Base-by-base conservation (phyloP, 2,329 filamentous ascomycete species). In the Fulvia fulva region DNA sequence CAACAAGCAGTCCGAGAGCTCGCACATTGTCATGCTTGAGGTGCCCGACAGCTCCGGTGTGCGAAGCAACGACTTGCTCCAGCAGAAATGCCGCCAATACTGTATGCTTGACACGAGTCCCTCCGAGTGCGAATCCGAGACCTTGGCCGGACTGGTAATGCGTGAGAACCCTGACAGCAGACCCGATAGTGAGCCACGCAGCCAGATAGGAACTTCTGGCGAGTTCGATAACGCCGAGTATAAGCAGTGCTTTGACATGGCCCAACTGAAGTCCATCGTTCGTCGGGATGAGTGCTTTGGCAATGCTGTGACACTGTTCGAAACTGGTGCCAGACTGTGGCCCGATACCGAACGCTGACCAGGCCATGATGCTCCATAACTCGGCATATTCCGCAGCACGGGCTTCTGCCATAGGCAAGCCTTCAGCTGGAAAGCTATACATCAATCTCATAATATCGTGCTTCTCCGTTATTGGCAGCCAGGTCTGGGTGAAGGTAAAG, bases 401-500 rank as follows among this genome's bases (percentile, higher is more conserved):
- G 14, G 69, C 64, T n/a, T 65, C 62, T 8, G 65, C 49, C 8
- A 70, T 60, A 0, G 63, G 52, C n/a, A 77, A 63, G 23, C 81
- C 58, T 70, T 77, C 57, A 65, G 78, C 51, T 47, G 79, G 78
- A 65, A 83, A 83, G 6, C 78, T 75, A 65, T 84, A 85, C n/a
- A 80, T 81, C 3, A 79, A 74, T 25, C 80, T 81, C 28, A 87
- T 75, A 4, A 89, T 75, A 44, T 81, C 80, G 51, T 87, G 82
- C 61, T 86, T 87, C 62, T 90, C 86, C 11, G 87, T 77, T 25
- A 92, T 85, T 0, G 89, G 89, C 25, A 92, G 79, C 89, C 89
- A 92, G 54, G 82, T 85, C 69, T 91, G 87, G 0, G 86, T 89
- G 65, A 89, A 90, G 1, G 87, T 83, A 59, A 90, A 88, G 69